These are phyloP conservation scores for Ophioceras dolichostomum DNA, from an alignment of 2,329 filamentous ascomycete species.

Conservation along the genomic window DNA sequence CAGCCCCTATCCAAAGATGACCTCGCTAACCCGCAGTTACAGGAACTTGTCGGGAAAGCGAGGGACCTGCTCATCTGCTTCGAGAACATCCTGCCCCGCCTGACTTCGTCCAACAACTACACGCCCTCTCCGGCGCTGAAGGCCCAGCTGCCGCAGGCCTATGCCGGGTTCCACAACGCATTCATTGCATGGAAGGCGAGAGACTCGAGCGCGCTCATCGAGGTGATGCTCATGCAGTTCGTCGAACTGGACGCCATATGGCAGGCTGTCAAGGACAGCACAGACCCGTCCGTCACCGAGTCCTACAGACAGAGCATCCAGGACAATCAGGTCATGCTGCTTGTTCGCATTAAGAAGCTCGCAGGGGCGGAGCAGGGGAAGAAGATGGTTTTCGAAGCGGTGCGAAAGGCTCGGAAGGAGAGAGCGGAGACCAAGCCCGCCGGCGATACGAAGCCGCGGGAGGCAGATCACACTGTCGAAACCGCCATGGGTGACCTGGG, in stretches of 20 bases:
- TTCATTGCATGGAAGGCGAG: conserved; percentile 78
- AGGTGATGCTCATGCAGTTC: conserved; percentile 79
- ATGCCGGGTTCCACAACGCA: conserved; percentile 63
- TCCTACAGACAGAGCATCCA: conserved; percentile 73
- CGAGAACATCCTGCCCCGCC: conserved; percentile 56
- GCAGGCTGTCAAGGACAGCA: conserved; percentile 70
- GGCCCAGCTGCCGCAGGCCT: conserved; percentile 53
- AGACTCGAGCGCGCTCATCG: conserved; percentile 64
- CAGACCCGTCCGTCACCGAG: conserved; percentile 57
- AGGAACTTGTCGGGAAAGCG: conserved; percentile 66
- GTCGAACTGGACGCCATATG: conserved; percentile 75
- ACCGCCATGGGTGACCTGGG: conserved; percentile 25
- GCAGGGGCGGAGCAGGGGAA: conserved; percentile 61
- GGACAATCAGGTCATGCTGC: conserved; percentile 67
- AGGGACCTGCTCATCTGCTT: conserved; percentile 68
- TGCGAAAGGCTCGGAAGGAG: conserved; percentile 56
- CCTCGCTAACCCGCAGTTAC: conserved; percentile 48
- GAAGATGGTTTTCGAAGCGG: conserved; percentile 61
- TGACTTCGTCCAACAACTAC: conserved; percentile 55
- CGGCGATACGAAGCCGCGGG: conserved; percentile 59
- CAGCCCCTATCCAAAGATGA: conserved; percentile 30
- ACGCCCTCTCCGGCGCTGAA: conserved; percentile 50
- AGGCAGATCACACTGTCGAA: conserved; percentile 28
- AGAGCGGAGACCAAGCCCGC: conserved; percentile 52
- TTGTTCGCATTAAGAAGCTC: conserved; percentile 68